Base-by-base conservation (phyloP, 306 rosid genomes). In the Vicia villosa region DNA sequence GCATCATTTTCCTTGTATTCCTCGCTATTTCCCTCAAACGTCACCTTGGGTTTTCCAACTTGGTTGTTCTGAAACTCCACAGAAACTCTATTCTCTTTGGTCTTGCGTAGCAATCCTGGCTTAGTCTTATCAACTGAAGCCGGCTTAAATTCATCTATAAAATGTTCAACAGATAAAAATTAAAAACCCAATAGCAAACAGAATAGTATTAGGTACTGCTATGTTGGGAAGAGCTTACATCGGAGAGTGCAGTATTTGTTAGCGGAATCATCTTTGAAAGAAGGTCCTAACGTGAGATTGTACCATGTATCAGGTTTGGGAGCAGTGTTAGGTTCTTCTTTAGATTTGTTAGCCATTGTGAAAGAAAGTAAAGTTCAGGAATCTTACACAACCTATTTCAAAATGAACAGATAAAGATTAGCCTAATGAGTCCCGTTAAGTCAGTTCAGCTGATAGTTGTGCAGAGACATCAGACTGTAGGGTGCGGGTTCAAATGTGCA, bases 11-110 rank as follows among this genome's bases (percentile, higher is more conserved):
- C 93, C 74, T 84, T 90, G 80, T 86, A 88, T 22, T 90, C 97
- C 87, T 93, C 97, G 17, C 90, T 85, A 37, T 80, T 90, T 2
- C 98, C 98, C 52, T 90, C 92, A 60, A 93, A 93, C 12, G 91
- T 79, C 45, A 86, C 91, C 67, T 93, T 90, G 15, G 96, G 91
- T 56, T 86, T 93, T 63, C 96, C 98, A 37, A 76, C 7, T 80
- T 93, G 98, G 37, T 90, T 90, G 86, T 88, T 93, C 70, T 85
- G 93, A 75, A 90, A 93, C 62, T 93, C 98, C 73, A 93, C 91
- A 66, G 84, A 79, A 32, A 85, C 88, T 78, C 97, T 82, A 65
- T 90, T 90, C 55, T 90, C 98, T 83, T 90, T 90, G 11, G 91
- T 83, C 85, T 93, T 90, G 72, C 83, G 81, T 42, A 93, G 74